Evolutionary conservation across 164 flowering plant species (phyloP).

Genomic region (Vitis riparia): DNA sequence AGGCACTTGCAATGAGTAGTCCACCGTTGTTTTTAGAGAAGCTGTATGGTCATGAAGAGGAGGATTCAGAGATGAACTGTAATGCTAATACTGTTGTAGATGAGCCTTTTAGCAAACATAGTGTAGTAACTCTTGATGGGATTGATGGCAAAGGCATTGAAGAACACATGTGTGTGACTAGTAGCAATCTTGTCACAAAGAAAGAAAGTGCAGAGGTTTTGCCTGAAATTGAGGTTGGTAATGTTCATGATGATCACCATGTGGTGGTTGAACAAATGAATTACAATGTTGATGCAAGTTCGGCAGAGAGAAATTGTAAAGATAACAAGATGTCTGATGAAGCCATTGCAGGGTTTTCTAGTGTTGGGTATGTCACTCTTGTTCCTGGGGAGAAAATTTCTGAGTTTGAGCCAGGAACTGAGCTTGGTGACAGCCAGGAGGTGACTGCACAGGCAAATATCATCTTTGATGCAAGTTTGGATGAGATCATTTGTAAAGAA

Average conservation of each 20-base stretch:
- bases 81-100: background rate
- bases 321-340: too few species aligned
- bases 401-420: background rate
- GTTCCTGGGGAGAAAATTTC: background rate
- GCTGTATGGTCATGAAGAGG: background rate
- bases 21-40: background rate
- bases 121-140: background rate
- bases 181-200: too few species aligned
- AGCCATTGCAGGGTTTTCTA: too few species aligned
- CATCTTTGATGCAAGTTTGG: background rate
- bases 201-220: too few species aligned
- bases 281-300: too few species aligned
- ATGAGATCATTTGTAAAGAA: background rate
- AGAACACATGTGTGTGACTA: background rate
- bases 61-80: background rate
- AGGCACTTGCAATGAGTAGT: background rate
- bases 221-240: too few species aligned
- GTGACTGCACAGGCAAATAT: background rate
- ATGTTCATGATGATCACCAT: too few species aligned
- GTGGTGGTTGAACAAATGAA: too few species aligned
- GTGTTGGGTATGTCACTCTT: background rate
- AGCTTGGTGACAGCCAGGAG: background rate
- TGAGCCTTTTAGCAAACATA: background rate
- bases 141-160: background rate
- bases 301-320: too few species aligned